phyloP scores from a whole-genome alignment of 345 rosid genomes.

The Aquilaria sinensis region DNA sequence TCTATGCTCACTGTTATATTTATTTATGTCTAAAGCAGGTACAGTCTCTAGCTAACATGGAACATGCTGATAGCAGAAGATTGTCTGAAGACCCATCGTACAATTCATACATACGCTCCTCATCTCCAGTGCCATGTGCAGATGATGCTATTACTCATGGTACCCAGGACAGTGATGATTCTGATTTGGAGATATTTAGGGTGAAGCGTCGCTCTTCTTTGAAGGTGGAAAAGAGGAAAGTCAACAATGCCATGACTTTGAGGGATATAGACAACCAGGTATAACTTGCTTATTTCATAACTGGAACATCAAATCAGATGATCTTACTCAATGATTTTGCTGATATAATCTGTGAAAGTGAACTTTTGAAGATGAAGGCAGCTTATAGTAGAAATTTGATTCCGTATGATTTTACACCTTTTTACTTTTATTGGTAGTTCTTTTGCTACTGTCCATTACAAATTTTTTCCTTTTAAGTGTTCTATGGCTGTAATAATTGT shows the following conservation, averaged over 20 bases:
- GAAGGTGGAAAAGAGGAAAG: slow-evolving; percentile 55
- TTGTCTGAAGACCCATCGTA: slow-evolving; percentile 32
- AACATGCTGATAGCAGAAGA: slow-evolving; percentile 27
- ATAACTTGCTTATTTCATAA: slow-evolving; percentile 1
- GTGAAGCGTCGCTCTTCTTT: slow-evolving; percentile 82
- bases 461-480: no score
- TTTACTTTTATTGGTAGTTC: no score
- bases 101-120: slow-evolving; percentile 25
- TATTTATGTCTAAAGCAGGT: slow-evolving; percentile 32
- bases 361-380: no score
- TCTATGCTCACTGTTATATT: not conserved
- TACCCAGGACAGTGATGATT: slow-evolving; percentile 62
- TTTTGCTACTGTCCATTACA: no score
- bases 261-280: slow-evolving; percentile 63
- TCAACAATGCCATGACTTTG: slow-evolving; percentile 28
- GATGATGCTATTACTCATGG: slow-evolving; percentile 20
- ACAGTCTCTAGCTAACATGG: slow-evolving; percentile 32
- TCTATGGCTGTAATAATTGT: no score
- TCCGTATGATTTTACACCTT: no score
- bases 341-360: no score
- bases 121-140: slow-evolving; percentile 30
- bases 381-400: no score
- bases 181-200: slow-evolving; percentile 78
- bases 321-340: no score
- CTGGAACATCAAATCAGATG: no score